Conservation (phyloP, 208 protist species). For the Leishmania aethiopica region DNA sequence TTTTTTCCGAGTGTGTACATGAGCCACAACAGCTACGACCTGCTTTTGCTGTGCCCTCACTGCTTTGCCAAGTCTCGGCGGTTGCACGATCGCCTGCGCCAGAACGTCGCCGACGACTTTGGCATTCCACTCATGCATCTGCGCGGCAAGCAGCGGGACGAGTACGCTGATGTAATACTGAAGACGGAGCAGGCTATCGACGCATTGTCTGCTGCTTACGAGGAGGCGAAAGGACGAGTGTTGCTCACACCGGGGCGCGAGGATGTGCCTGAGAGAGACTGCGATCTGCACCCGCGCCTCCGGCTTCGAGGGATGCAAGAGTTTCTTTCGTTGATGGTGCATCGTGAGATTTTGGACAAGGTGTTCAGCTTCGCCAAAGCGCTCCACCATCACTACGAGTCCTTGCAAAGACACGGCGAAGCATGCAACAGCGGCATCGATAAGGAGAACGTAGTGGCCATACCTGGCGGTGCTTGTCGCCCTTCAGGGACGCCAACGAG, state of each 20-base stretch:
- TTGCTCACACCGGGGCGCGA: not conserved
- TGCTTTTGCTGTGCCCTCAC: slow-evolving; percentile 57
- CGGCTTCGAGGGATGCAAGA: slow-evolving; percentile 36
- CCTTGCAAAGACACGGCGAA: not conserved
- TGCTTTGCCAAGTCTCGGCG: slow-evolving; percentile 50
- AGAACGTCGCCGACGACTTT: slow-evolving; percentile 40
- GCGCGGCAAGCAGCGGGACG: slow-evolving; percentile 11
- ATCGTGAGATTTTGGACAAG: slow-evolving; percentile 39
- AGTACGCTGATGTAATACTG: slow-evolving; percentile 7
- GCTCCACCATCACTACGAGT: slow-evolving; percentile 33
- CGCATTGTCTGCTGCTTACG: not conserved
- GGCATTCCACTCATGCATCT: slow-evolving; percentile 49
- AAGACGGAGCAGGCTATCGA: slow-evolving; percentile 1
- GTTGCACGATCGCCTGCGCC: slow-evolving; percentile 38
- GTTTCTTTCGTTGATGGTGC: slow-evolving; percentile 37
- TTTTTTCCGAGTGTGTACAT: slow-evolving; percentile 78
- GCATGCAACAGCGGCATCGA: not conserved
- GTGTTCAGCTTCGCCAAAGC: slow-evolving; percentile 63
- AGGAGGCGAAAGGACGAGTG: not conserved
- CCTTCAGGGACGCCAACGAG: not conserved
- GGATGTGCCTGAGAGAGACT: slow-evolving; percentile 15
- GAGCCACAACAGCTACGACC: slow-evolving; percentile 78
- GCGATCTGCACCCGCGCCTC: slow-evolving; percentile 24
- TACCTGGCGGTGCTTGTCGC: not conserved
- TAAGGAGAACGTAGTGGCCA: not conserved